phyloP scores from a whole-genome alignment of 2,329 filamentous ascomycete species.

The Nemania bipapillata region DNA sequence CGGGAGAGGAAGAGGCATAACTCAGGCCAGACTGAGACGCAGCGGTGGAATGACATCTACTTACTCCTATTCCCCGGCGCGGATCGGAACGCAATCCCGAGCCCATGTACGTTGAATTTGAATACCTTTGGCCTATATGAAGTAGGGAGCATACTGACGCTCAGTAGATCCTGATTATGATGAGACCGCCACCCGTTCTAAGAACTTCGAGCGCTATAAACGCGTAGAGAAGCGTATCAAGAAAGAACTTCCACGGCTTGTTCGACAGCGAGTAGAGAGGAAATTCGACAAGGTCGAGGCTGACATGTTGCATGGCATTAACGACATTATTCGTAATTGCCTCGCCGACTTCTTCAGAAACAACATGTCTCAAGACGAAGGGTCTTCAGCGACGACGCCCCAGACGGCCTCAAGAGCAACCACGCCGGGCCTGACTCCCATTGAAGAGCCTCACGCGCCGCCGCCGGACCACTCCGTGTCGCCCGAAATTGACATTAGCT shows the following conservation, averaged over 20 bases:
- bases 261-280: slow-evolving; percentile 46
- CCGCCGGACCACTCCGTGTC: slow-evolving; percentile 23
- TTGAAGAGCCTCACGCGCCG: slow-evolving; percentile 15
- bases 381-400: slow-evolving; percentile 41
- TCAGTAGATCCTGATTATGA: slow-evolving; percentile 44
- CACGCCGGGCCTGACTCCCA: slow-evolving; percentile 27
- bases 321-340: slow-evolving; percentile 46
- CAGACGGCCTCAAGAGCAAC: slow-evolving; percentile 40
- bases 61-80: slow-evolving; percentile 48
- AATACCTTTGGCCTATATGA: neutral
- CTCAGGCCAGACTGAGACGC: slow-evolving; percentile 44
- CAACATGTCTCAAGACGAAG: slow-evolving; percentile 39
- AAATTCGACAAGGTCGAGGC: slow-evolving; percentile 45
- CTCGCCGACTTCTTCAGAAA: slow-evolving; percentile 46
- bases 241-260: slow-evolving; percentile 45
- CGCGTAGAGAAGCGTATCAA: slow-evolving; percentile 45
- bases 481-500: slow-evolving; percentile 37
- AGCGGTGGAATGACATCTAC: slow-evolving; percentile 51
- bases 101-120: slow-evolving; percentile 46
- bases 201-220: slow-evolving; percentile 41
- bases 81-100: slow-evolving; percentile 46
- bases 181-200: slow-evolving; percentile 39
- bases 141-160: slow-evolving; percentile 30
- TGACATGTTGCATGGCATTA: slow-evolving; percentile 43
- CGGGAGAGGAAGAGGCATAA: slow-evolving; percentile 46